Evolutionary conservation across 257 asterid species (phyloP), one percentile per base, ranked within the genome.

Genomic region (Nicotiana undulata): DNA sequence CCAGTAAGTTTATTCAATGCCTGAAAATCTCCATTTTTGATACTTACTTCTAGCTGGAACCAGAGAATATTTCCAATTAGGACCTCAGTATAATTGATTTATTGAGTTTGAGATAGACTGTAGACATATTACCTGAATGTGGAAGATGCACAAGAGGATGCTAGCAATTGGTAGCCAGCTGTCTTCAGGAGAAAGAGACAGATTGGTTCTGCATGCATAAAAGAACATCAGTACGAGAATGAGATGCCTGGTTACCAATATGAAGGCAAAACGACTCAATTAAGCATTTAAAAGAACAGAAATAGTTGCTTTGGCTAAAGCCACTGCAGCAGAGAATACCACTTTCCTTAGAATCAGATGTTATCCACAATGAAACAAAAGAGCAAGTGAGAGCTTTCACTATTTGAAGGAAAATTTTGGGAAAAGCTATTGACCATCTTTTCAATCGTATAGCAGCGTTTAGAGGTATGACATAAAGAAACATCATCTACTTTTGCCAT

Each of bases 161-260:
- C 99, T 96, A 61, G 94, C 91, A 77, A 96, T 83, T 53, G 99
- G 99, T 86, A 96, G 88, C 98, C 97, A 96, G 90, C 98, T 94
- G 31, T 96, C 99, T 64, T 96, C 99, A 1, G 98, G 98, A 77
- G 95, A 94, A 77, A 96, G 83, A 24, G 99, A 96, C 76, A 94
- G 87, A 85, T 91, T 91, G 29, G 97, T 81, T 92, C 99, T 94
- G 63, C 80, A 76, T 49, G 28, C 29, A 22, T 32, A 26, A 53
- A 59, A 75, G 40, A 72, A 63, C 70, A 56, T 77, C 18, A 29
- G 55, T 16, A 80, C 66, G 20, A 40, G n/a, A 28, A 31, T 59
- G 32, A 24, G 6, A 75, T 79, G 29, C 56, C 17, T 18, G 55
- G 46, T 53, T 53, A 61, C 60, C 26, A 13, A 46, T 46, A 58